Evolutionary conservation across 139 green algal genomes (phyloP).

Genomic region (Marvania coccoides): DNA sequence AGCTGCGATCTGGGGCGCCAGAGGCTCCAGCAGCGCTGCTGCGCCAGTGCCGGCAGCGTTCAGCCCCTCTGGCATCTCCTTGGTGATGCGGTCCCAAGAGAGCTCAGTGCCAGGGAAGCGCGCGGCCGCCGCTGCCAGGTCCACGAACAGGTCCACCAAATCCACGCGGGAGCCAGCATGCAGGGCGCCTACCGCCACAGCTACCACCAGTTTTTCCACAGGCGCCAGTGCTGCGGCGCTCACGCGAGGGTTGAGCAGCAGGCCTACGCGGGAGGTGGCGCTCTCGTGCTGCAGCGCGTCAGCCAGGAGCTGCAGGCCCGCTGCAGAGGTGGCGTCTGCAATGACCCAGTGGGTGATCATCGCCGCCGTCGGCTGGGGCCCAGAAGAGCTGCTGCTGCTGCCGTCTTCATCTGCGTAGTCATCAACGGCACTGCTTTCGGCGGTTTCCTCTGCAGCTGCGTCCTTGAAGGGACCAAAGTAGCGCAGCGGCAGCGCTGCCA

Average conservation of each 20-base stretch:
- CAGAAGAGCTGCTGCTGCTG: neutral
- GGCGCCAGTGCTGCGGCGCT: neutral
- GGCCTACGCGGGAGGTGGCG: conserved; percentile 12
- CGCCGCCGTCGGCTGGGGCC: neutral
- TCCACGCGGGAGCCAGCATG: neutral
- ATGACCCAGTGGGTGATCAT: conserved; percentile 63
- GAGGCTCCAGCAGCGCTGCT: neutral
- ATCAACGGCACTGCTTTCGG: neutral
- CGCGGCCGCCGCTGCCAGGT: conserved; percentile 12
- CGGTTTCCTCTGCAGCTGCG: neutral
- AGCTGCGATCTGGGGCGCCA: neutral
- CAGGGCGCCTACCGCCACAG: neutral
- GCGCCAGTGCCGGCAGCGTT: neutral
- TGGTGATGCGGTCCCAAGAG: neutral
- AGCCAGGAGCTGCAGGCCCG: conserved; percentile 11
- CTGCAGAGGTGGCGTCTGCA: conserved; percentile 21
- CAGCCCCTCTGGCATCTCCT: neutral
- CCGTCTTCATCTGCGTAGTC: neutral
- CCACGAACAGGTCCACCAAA: conserved; percentile 5
- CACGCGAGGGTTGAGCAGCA: conserved; percentile 37
- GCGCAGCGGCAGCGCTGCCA: neutral
- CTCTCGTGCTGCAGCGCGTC: conserved; percentile 15
- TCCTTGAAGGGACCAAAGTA: conserved; percentile 6
- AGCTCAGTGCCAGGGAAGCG: neutral
- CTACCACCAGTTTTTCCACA: conserved; percentile 1